Conservation (phyloP, 139 green algal species). For the Zygnema cylindricum region DNA sequence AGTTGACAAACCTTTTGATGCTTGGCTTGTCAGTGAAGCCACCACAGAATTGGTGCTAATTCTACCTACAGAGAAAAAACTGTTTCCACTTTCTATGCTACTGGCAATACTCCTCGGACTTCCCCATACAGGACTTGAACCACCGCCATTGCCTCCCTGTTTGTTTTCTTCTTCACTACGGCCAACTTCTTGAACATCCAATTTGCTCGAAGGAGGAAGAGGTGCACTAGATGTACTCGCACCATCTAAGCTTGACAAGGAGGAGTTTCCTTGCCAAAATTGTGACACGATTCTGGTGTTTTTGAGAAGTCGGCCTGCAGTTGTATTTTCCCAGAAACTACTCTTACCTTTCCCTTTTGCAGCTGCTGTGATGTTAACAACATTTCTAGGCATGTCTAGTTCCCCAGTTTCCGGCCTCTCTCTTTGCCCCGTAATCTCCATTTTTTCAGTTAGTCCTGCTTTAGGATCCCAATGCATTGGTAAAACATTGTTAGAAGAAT, state of each 20-base stretch:
- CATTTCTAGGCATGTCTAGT: not conserved
- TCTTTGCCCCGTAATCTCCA: not conserved
- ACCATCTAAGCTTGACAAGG: not conserved
- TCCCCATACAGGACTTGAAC: not conserved
- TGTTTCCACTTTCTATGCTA: not conserved
- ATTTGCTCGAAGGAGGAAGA: not conserved
- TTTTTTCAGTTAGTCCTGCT: not conserved
- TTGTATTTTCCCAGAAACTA: not conserved
- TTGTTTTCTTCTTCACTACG: not conserved
- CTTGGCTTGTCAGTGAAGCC: not conserved
- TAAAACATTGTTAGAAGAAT: too few species aligned
- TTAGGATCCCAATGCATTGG: too few species aligned
- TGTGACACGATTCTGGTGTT: not conserved
- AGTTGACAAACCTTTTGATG: not conserved
- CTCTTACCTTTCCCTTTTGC: not conserved
- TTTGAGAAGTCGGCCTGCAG: not conserved
- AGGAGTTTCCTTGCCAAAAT: not conserved
- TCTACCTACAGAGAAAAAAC: not conserved
- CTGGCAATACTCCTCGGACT: constrained; percentile 5
- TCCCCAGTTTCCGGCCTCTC: not conserved
- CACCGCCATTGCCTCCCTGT: not conserved
- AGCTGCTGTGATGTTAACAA: not conserved
- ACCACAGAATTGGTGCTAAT: not conserved
- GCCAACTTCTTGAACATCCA: constrained; percentile 2
- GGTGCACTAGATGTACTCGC: not conserved